A percentile compares a stretch with the other conserved stretches of the same genome.
Evolutionary conservation across 2,329 filamentous ascomycete genomes (phyloP).

Genomic region (Bipolaris bicolor): DNA sequence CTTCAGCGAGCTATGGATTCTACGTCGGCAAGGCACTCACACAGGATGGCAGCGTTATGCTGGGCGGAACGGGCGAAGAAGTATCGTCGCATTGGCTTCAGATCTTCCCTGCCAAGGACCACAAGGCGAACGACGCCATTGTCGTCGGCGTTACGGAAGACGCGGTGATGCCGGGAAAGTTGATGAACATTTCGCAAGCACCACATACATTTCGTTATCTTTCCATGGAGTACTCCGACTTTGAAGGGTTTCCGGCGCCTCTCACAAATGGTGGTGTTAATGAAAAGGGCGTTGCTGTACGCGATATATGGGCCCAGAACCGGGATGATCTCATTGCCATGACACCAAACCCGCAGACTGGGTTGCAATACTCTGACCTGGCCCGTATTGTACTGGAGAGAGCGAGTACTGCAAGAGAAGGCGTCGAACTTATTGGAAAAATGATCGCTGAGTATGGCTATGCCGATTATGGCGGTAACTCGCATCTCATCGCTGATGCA

Average conservation of each 20-base stretch:
- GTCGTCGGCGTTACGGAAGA: slow-evolving; percentile 52
- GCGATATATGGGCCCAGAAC: slow-evolving; percentile 53
- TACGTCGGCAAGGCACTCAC: slow-evolving; percentile 57
- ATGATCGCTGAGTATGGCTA: slow-evolving; percentile 51
- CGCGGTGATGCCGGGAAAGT: slow-evolving; percentile 46
- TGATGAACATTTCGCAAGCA: slow-evolving; percentile 45
- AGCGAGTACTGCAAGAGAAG: slow-evolving; percentile 50
- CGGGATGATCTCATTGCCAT: slow-evolving; percentile 50
- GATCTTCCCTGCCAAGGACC: slow-evolving; percentile 52
- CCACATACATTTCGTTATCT: slow-evolving; percentile 44
- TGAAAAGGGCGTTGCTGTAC: slow-evolving; percentile 51
- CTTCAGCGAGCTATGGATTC: slow-evolving; percentile 55
- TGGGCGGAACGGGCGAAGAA: slow-evolving; percentile 57
- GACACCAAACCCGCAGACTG: slow-evolving; percentile 51
- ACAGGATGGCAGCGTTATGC: slow-evolving; percentile 51
- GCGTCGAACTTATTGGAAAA: slow-evolving; percentile 52
- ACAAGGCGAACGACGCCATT: slow-evolving; percentile 52
- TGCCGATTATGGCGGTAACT: slow-evolving; percentile 53
- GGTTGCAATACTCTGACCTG: slow-evolving; percentile 52
- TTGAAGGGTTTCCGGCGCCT: slow-evolving; percentile 53
- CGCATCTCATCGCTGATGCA: slow-evolving; percentile 52
- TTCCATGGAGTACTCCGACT: slow-evolving; percentile 50
- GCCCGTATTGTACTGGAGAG: slow-evolving; percentile 51
- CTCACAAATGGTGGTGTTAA: slow-evolving; percentile 55
- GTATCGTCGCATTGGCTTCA: slow-evolving; percentile 58